Conservation (phyloP, 163 green algal species). For the Chlamydomonas reinhardtii region DNA sequence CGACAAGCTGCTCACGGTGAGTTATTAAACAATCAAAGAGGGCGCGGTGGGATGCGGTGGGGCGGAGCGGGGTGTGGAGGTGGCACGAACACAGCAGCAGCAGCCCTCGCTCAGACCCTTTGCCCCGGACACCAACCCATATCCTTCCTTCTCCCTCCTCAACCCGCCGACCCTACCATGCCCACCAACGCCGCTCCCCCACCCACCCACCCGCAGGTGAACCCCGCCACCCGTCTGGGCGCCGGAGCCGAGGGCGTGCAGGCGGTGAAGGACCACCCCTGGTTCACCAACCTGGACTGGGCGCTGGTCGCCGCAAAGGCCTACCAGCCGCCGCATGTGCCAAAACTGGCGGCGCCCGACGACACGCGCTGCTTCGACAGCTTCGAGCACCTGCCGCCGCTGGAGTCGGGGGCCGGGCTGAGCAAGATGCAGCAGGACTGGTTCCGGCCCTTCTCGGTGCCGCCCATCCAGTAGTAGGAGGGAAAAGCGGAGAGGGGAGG, state of each 20-base stretch:
- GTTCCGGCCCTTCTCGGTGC: conserved; percentile 69
- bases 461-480: too few species aligned
- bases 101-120: too few species aligned
- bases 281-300: conserved; percentile 78
- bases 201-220: neutral
- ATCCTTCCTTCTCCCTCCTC: neutral
- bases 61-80: too few species aligned
- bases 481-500: too few species aligned
- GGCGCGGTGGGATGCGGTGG: too few species aligned
- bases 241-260: conserved; percentile 22
- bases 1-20: conserved; percentile 26
- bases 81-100: too few species aligned
- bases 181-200: neutral
- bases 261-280: conserved; percentile 80
- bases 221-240: conserved; percentile 40
- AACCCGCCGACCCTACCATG: neutral
- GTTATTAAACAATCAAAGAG: too few species aligned
- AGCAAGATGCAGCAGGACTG: conserved; percentile 67
- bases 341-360: conserved; percentile 58
- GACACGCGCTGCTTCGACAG: conserved; percentile 81
- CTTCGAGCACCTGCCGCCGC: conserved; percentile 69
- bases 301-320: conserved; percentile 22
- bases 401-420: conserved; percentile 67
- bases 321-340: conserved; percentile 55
- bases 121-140: too few species aligned